Evolutionary conservation across 768 basidiomycete genomes (phyloP).

Genomic region (Sporobolomyces phaffii): DNA sequence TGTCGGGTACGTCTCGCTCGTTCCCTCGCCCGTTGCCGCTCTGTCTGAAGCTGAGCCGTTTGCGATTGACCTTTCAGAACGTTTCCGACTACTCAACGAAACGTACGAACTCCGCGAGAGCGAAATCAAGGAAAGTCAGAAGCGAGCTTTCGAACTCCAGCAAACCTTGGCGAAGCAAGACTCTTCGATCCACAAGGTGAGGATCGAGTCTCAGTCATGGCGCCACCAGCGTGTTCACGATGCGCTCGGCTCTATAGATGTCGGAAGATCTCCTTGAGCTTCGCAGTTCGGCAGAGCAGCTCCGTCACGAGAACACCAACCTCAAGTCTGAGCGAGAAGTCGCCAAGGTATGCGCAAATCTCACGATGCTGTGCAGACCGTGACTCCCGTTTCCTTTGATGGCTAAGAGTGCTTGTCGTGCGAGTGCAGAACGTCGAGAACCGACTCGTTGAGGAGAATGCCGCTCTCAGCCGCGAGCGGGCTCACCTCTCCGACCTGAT

Average conservation of each 20-base stretch:
- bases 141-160: constrained; percentile 65
- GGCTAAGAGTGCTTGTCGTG: too few relatives aligned
- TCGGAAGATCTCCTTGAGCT: constrained; percentile 39
- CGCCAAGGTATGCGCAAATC: constrained; percentile 64
- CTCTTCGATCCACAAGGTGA: constrained; percentile 63
- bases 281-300: constrained; percentile 37
- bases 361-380: neutral
- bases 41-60: too few relatives aligned
- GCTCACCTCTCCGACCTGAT: constrained; percentile 80
- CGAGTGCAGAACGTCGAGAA: constrained; percentile 70
- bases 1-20: constrained; percentile 56
- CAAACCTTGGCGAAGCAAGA: constrained; percentile 69
- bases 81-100: constrained; percentile 54
- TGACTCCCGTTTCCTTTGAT: too few relatives aligned
- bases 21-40: too few relatives aligned
- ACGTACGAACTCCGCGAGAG: constrained; percentile 58
- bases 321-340: constrained; percentile 88
- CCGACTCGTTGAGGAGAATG: constrained; percentile 80
- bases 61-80: constrained; percentile 43
- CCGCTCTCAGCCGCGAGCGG: constrained; percentile 68
- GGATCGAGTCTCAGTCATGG: too few relatives aligned
- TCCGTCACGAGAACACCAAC: constrained; percentile 79
- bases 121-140: constrained; percentile 62
- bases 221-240: constrained; percentile 57
- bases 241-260: constrained; percentile 7